Base-by-base conservation (phyloP, 2,329 filamentous ascomycete genomes). In the Fusarium setosum region DNA sequence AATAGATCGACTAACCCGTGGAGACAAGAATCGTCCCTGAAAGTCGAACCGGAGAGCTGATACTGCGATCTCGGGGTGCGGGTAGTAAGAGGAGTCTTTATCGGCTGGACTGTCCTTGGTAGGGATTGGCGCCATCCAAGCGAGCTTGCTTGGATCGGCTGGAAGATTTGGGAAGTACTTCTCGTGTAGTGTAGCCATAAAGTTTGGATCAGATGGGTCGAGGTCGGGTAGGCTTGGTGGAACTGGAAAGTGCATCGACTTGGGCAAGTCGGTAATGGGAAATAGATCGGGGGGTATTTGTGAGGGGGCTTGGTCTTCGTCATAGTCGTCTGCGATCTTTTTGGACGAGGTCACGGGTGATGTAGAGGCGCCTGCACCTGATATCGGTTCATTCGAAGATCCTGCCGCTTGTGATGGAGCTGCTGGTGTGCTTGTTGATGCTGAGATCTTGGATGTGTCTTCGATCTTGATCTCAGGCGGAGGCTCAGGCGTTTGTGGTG, bases 151-250 rank as follows among this genome's bases (percentile, higher is more conserved):
- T 0, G 94, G 94, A 77, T 97, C 93, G 54, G 94, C 88, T 3
- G 94, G 89, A 1, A 97, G 89, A 63, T 89, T 88, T 12, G 96
- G 94, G 79, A 97, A 99, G 85, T 97, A 99, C 77, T 97, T 97
- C 20, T 89, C 81, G 82, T 97, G 94, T 6, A 99, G 88, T 56
- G 92, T 90, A 44, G 87, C 80, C 58, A 98, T 89, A 80, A 98
- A 98, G 73, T 93, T 84, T 0, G 92, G 90, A 59, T 94, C 92
- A 34, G 88, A 83, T 0, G 94, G 94, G 75, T 98, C 93, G 65
- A 98, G 90, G 59, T 93, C 90, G 11, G 92, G 91, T 6, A 85
- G 76, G 38, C 73, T 75, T 10, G 77, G 82, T 3, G 77, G 80
- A n/a, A 76, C 77, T 10, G 89, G 90, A 77, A 90, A 93, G 79